Percentiles rank a stretch among this genome's conserved stretches.
Conservation (phyloP, 805 yeast genomes). For the Metschnikowia colocasiae region DNA sequence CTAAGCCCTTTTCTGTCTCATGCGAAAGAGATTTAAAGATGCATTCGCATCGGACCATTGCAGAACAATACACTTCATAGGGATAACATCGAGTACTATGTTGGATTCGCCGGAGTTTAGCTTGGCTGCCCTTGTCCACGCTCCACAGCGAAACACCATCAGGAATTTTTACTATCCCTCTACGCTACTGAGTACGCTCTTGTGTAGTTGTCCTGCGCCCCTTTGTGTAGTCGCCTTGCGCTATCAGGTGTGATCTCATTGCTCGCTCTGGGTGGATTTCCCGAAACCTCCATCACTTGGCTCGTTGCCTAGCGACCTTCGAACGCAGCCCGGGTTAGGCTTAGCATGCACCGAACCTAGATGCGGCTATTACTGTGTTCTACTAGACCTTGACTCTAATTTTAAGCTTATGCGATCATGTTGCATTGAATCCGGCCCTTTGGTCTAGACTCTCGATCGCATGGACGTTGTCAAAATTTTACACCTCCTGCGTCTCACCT, state of each 20-base stretch:
- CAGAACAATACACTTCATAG: not conserved
- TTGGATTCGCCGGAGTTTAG: not conserved
- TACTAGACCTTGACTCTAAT: not conserved
- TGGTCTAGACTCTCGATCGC: constrained; percentile 2
- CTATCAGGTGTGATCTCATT: no score
- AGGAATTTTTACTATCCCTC: no score
- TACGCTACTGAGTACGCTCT: no score
- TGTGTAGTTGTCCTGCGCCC: no score
- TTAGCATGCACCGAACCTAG: not conserved
- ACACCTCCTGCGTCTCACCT: not conserved
- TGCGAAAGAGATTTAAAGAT: constrained; percentile 1
- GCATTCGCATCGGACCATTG: constrained; percentile 1
- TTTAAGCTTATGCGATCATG: not conserved
- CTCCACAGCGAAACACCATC: not conserved
- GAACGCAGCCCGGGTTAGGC: no score
- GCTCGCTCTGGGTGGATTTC: no score
- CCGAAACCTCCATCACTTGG: no score
- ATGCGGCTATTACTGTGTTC: no score
- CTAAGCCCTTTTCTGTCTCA: not conserved
- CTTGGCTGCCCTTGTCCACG: not conserved
- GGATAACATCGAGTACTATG: not conserved
- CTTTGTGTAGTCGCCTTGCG: no score
- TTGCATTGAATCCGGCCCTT: not conserved
- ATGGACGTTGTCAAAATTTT: not conserved
- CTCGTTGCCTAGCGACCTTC: no score